Evolutionary conservation across 257 asterid genomes (phyloP).

Genomic region (Solanum sitiens): DNA sequence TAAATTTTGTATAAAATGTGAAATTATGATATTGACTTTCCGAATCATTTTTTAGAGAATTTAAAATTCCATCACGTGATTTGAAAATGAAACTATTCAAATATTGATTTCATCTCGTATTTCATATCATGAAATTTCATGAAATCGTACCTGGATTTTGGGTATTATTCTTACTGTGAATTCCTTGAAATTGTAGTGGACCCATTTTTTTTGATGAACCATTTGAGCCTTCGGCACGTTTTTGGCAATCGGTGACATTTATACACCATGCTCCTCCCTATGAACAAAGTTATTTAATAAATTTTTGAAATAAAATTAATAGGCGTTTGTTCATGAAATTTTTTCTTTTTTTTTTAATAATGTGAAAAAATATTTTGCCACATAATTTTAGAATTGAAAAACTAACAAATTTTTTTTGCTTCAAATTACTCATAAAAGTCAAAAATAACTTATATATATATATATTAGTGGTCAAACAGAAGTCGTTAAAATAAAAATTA

Average conservation of each 20-base stretch:
- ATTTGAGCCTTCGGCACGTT: rapidly evolving
- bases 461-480: neutral
- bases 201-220: neutral
- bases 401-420: too few relatives aligned
- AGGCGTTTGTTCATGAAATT: neutral
- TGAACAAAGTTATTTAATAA: neutral
- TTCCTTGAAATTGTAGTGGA: neutral
- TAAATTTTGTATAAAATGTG: neutral
- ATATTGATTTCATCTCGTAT: neutral
- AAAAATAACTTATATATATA: neutral
- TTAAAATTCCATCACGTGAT: neutral
- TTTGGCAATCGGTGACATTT: neutral
- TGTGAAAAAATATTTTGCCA: too few relatives aligned
- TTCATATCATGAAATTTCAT: neutral
- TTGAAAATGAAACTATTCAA: neutral
- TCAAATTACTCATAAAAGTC: neutral
- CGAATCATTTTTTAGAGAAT: neutral
- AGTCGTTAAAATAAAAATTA: neutral
- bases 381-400: neutral
- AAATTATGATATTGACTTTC: neutral
- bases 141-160: neutral
- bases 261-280: neutral
- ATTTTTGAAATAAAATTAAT: neutral
- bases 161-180: neutral
- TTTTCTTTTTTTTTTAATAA: neutral